Evolutionary conservation across 257 asterid species (phyloP), one percentile per base, ranked within the genome.

Genomic region (Plantago ovata): DNA sequence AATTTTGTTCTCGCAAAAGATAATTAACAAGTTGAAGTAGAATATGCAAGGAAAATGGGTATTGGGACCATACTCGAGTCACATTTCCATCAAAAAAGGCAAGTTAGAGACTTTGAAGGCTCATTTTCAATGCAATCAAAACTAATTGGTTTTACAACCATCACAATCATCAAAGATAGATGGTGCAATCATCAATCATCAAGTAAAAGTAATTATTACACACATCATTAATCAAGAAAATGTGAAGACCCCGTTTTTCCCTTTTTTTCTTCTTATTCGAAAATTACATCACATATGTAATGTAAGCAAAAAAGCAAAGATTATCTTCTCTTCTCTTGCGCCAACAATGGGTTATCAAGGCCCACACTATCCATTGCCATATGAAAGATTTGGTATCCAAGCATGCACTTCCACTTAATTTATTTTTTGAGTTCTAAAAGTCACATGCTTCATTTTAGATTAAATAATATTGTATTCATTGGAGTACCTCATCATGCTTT

Each of bases 101-200:
- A 50, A 50, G 38, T 8, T 3, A 22, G 18, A 9, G 28, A 49
- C 18, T 22, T 16, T 23, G 11, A 22, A 50, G 15, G 38, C 21
- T 50, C 56, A 11, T 22, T 50, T 50, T 50, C 56, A 50, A n/a
- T n/a, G n/a, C n/a, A n/a, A 50, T 50, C 56, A 50, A 4, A 50
- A 50, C 38, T 36, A 50, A 50, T 36, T n/a, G n/a, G n/a, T n/a
- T n/a, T 28, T 28, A 28, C 38, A 50, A 20, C 56, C 21, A 50
- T 50, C 56, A 4, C 56, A 19, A 50, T 50, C 56, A 50, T 28
- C 36, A 28, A n/a, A 50, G 56, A 23, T 22, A 23, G 38, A 50
- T 50, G 24, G 38, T 50, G 55, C 38, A 50, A 50, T 50, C 56
- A 48, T n/a, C 53, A 48, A 48, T 6, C 18, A 50, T 20, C 28